These are phyloP conservation scores for Eragrostis tef DNA, from an alignment of 202 grass and related monocot genomes.

Conservation along the genomic window DNA sequence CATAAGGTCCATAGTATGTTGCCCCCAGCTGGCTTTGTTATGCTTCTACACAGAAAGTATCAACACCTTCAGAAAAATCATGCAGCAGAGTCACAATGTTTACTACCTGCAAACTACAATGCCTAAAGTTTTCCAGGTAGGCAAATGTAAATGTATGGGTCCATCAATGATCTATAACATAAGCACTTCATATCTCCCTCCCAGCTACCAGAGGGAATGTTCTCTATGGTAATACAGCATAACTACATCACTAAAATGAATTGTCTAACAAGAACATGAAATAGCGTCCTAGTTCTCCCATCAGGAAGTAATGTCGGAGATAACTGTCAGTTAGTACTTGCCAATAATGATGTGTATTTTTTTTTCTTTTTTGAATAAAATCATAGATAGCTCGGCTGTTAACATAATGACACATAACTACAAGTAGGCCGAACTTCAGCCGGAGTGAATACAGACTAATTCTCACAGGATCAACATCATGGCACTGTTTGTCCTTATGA, in stretches of 20 bases:
- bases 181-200: neutral
- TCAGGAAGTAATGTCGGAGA: neutral
- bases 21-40: neutral
- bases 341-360: neutral
- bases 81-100: neutral
- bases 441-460: slow-evolving; percentile 5
- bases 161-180: neutral
- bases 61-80: slow-evolving; percentile 30
- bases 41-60: slow-evolving; percentile 15
- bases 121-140: neutral
- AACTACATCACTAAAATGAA: slow-evolving; percentile 11
- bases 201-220: neutral
- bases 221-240: neutral
- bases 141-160: neutral
- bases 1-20: neutral
- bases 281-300: slow-evolving; percentile 9
- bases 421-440: slow-evolving; percentile 9
- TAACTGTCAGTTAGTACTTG: slow-evolving; percentile 12
- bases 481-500: slow-evolving; percentile 9
- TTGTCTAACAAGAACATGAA: neutral
- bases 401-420: neutral
- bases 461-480: slow-evolving; percentile 22
- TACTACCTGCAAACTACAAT: neutral
- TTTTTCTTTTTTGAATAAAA: neutral
- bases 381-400: neutral